Evolutionary conservation across 31 red algal species (phyloP).

Genomic region (Endocladia muricata): DNA sequence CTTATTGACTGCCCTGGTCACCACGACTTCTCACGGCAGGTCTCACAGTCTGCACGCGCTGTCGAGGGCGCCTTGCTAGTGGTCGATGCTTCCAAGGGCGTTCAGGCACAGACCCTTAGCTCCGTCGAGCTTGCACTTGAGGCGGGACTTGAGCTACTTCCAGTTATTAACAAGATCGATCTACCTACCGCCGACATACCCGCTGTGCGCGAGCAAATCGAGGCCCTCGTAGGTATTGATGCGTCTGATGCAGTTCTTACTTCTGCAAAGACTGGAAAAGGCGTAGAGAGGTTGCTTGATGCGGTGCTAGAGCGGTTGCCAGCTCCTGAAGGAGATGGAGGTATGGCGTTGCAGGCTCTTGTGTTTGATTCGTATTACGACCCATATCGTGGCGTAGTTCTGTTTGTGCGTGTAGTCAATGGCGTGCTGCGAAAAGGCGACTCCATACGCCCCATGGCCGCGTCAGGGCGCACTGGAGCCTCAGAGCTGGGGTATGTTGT

Average conservation of each 20-base stretch:
- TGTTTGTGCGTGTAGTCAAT: conserved; percentile 78
- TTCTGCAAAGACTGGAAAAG: conserved; percentile 77
- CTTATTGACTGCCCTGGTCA: conserved; percentile 91
- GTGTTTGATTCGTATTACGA: conserved; percentile 88
- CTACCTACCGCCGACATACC: conserved; percentile 66
- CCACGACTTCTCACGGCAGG: conserved; percentile 82
- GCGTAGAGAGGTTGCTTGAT: conserved; percentile 71
- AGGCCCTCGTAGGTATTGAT: conserved; percentile 62
- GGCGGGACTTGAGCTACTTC: conserved; percentile 66
- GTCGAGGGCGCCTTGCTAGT: conserved; percentile 79
- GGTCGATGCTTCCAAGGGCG: conserved; percentile 84
- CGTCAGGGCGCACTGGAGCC: too few relatives aligned
- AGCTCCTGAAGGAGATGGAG: conserved; percentile 14
- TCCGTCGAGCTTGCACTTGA: conserved; percentile 69
- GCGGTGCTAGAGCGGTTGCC: conserved; percentile 75
- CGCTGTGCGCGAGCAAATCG: conserved; percentile 39
- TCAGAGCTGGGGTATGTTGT: conserved; percentile 1
- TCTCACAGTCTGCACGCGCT: conserved; percentile 65
- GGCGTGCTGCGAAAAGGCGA: conserved; percentile 67
- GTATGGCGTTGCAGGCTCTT: conserved; percentile 70
- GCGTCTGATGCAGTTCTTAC: conserved; percentile 51
- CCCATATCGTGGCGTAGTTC: conserved; percentile 75
- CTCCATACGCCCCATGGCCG: conserved; percentile 13
- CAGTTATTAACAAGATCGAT: conserved; percentile 94
- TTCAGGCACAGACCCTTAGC: conserved; percentile 91